Percentiles rank a stretch among this genome's conserved stretches.
These are phyloP conservation scores for Ophiostoma ips DNA, from an alignment of 2,329 filamentous ascomycete genomes.

Conservation along the genomic window DNA sequence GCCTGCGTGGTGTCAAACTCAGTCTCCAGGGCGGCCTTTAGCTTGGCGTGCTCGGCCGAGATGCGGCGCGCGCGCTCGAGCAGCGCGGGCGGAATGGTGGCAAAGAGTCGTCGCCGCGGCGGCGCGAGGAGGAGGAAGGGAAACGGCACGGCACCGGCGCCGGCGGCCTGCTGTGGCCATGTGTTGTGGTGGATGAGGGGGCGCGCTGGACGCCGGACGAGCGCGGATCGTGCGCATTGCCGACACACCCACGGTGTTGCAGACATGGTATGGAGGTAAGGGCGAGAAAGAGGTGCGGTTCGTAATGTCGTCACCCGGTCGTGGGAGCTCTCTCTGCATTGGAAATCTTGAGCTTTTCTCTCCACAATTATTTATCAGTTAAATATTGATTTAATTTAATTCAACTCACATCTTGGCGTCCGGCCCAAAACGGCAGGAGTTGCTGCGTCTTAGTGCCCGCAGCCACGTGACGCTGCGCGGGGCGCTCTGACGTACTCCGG, in stretches of 20 bases:
- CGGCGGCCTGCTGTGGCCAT: neutral
- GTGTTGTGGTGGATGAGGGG: conserved; percentile 26
- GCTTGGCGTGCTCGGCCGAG: conserved; percentile 40
- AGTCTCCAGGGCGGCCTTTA: conserved; percentile 36
- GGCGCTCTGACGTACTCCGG: too few species aligned
- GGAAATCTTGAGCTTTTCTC: too few species aligned
- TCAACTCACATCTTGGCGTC: neutral
- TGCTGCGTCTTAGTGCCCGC: too few species aligned
- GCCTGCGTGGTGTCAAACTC: conserved; percentile 44
- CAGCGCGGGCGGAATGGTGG: conserved; percentile 37
- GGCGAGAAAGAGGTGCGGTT: neutral
- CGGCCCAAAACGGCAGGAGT: neutral
- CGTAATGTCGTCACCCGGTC: neutral
- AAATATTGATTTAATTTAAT: too few species aligned
- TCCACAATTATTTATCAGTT: too few species aligned
- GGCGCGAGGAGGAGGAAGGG: too few species aligned
- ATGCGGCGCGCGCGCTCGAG: conserved; percentile 46
- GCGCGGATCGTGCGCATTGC: conserved; percentile 28
- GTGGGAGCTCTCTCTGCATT: too few species aligned
- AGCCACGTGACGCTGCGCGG: too few species aligned
- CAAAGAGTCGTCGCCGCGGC: neutral
- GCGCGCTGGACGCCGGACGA: conserved; percentile 18
- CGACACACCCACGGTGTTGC: conserved; percentile 38
- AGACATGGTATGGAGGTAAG: conserved; percentile 26
- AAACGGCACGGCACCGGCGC: conserved; percentile 24